phyloP scores from a whole-genome alignment of 768 basidiomycete species.

The Lactifluus hygrophoroides region DNA sequence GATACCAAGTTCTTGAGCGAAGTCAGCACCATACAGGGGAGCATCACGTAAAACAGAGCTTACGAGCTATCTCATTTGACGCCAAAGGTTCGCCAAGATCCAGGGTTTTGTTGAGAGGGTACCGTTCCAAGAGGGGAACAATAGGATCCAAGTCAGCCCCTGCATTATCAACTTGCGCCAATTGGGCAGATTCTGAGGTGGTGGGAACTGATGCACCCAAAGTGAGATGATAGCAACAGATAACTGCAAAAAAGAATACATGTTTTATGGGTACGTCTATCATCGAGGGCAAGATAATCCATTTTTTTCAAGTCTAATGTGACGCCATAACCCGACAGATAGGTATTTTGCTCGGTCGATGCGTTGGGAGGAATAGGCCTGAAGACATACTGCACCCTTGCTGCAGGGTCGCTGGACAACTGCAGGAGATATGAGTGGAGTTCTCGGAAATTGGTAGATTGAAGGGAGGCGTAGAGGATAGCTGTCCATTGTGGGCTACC shows the following conservation, averaged over 20 bases:
- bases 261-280: slow-evolving; percentile 42
- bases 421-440: slow-evolving; percentile 58
- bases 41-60: not conserved
- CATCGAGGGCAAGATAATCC: slow-evolving; percentile 93
- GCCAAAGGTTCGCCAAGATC: slow-evolving; percentile 38
- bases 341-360: slow-evolving; percentile 27
- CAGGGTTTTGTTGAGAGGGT: slow-evolving; percentile 32
- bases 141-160: slow-evolving; percentile 13
- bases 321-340: slow-evolving; percentile 86
- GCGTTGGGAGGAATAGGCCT: slow-evolving; percentile 48
- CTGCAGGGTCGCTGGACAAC: slow-evolving; percentile 36
- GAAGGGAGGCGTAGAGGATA: slow-evolving; percentile 67
- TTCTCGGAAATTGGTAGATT: slow-evolving; percentile 57
- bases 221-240: not conserved
- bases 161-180: slow-evolving; percentile 10
- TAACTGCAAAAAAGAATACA: slow-evolving; percentile 9
- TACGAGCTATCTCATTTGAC: slow-evolving; percentile 40
- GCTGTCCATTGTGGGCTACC: slow-evolving; percentile 51
- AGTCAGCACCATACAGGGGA: slow-evolving; percentile 34
- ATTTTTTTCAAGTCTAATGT: slow-evolving; percentile 91
- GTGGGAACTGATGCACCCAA: not conserved
- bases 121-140: slow-evolving; percentile 6
- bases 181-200: slow-evolving; percentile 2
- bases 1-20: slow-evolving; percentile 49
- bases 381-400: slow-evolving; percentile 63